Evolutionary conservation across 129 eudicot genomes (phyloP).

Genomic region (Chrysanthemum lavandulifolium): DNA sequence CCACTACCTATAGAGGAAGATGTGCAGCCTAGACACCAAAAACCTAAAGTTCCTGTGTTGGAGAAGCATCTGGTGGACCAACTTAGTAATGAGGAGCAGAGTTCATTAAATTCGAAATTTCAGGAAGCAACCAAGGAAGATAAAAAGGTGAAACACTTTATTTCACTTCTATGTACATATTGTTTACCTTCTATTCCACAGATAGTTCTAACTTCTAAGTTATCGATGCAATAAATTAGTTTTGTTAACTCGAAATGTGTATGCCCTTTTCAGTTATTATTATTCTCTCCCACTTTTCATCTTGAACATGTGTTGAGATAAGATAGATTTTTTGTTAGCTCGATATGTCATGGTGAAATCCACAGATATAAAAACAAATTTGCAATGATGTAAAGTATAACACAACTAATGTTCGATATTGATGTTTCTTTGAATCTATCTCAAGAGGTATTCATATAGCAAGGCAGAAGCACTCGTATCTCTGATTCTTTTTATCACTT

Average conservation of each 20-base stretch:
- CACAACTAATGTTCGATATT: no score
- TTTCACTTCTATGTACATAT: not conserved
- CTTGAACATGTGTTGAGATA: no score
- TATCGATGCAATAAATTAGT: not conserved
- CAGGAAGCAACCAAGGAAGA: slow-evolving; percentile 85
- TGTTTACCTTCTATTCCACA: not conserved
- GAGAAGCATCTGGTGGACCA: slow-evolving; percentile 89
- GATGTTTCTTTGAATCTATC: no score
- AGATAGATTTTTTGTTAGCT: no score
- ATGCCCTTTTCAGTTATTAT: not conserved
- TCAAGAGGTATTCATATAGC: no score
- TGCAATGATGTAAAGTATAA: no score
- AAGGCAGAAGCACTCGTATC: no score
- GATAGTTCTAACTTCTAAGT: not conserved
- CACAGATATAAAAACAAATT: no score
- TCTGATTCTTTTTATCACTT: no score
- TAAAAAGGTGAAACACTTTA: slow-evolving; percentile 40
- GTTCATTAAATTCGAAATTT: slow-evolving; percentile 67
- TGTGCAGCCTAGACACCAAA: slow-evolving; percentile 50
- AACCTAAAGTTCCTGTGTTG: slow-evolving; percentile 71
- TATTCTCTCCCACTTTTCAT: no score
- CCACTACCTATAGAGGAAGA: slow-evolving; percentile 45
- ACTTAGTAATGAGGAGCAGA: slow-evolving; percentile 85
- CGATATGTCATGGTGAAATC: no score
- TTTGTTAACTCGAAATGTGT: not conserved